Evolutionary conservation across 1,139 yeast species (phyloP).

Genomic region (Saccharomycopsis crataegensis): DNA sequence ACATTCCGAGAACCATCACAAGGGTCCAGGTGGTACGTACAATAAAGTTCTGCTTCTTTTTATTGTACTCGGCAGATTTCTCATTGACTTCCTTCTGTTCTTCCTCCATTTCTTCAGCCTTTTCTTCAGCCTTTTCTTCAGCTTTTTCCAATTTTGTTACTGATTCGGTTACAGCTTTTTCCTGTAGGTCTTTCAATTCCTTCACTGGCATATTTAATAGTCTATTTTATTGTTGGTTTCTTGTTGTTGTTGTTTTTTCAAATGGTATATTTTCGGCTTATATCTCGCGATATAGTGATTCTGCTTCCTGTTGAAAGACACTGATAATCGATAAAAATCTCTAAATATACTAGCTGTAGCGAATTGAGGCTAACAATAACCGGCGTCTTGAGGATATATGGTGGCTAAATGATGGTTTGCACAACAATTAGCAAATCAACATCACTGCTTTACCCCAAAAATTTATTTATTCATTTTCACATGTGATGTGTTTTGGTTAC

Average conservation of each 20-base stretch:
- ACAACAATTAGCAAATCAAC: too few species aligned
- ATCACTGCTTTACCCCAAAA: too few species aligned
- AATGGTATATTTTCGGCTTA: not conserved
- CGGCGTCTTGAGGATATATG: too few species aligned
- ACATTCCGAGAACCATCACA: slow-evolving; percentile 77
- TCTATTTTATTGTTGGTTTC: not conserved
- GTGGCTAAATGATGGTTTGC: too few species aligned
- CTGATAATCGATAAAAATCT: too few species aligned
- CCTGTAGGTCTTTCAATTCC: not conserved
- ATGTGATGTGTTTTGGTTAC: too few species aligned
- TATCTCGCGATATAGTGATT: not conserved
- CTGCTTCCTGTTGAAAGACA: too few species aligned
- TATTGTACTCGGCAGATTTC: slow-evolving; percentile 27
- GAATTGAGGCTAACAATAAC: too few species aligned
- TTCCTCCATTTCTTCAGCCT: not conserved
- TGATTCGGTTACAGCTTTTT: not conserved
- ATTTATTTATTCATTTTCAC: too few species aligned
- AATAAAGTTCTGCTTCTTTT: slow-evolving; percentile 74
- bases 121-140: not conserved
- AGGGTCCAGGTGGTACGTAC: slow-evolving; percentile 93
- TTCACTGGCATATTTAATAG: not conserved
- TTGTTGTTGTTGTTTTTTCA: not conserved
- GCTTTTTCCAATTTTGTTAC: not conserved
- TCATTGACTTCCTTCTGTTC: not conserved
- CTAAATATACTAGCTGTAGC: too few species aligned